Evolutionary conservation across 805 yeast genomes (phyloP).

Genomic region (Zygosaccharomyces pseudorouxii): DNA sequence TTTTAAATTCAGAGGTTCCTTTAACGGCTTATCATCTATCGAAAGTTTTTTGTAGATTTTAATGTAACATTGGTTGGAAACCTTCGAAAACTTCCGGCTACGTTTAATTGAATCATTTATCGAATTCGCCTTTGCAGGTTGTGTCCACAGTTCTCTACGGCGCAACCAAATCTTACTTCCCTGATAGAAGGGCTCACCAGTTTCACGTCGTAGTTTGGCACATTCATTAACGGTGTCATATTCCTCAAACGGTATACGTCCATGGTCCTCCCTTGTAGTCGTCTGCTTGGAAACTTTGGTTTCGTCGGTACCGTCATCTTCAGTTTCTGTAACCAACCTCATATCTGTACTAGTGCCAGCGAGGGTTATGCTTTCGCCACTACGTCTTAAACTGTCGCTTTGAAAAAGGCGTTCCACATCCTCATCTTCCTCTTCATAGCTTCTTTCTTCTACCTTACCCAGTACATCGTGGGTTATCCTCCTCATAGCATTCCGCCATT

Average conservation of each 20-base stretch:
- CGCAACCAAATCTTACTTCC: slow-evolving; percentile 67
- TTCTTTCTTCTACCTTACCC: slow-evolving; percentile 18
- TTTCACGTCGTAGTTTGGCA: slow-evolving; percentile 26
- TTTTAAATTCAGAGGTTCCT: slow-evolving; percentile 63
- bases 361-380: slow-evolving; percentile 16
- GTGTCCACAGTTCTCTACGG: slow-evolving; percentile 65
- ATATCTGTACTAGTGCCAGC: slow-evolving; percentile 19
- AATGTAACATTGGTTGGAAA: slow-evolving; percentile 49
- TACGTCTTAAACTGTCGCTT: slow-evolving; percentile 13
- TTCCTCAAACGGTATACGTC: slow-evolving; percentile 25
- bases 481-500: slow-evolving; percentile 23
- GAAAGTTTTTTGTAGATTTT: slow-evolving; percentile 67
- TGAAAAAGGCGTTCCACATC: slow-evolving; percentile 21
- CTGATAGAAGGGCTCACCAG: slow-evolving; percentile 41
- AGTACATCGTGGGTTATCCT: slow-evolving; percentile 22
- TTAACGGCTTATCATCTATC: slow-evolving; percentile 61
- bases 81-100: slow-evolving; percentile 27
- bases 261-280: slow-evolving; percentile 17
- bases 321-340: slow-evolving; percentile 26
- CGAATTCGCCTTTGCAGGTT: slow-evolving; percentile 21
- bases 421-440: slow-evolving; percentile 12
- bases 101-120: slow-evolving; percentile 14
- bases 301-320: slow-evolving; percentile 12
- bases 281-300: slow-evolving; percentile 10
- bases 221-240: slow-evolving; percentile 35